A percentile compares a stretch with the other conserved stretches of the same genome.
phyloP scores from a whole-genome alignment of 2,329 filamentous ascomycete genomes.

The Talaromyces sp. region DNA sequence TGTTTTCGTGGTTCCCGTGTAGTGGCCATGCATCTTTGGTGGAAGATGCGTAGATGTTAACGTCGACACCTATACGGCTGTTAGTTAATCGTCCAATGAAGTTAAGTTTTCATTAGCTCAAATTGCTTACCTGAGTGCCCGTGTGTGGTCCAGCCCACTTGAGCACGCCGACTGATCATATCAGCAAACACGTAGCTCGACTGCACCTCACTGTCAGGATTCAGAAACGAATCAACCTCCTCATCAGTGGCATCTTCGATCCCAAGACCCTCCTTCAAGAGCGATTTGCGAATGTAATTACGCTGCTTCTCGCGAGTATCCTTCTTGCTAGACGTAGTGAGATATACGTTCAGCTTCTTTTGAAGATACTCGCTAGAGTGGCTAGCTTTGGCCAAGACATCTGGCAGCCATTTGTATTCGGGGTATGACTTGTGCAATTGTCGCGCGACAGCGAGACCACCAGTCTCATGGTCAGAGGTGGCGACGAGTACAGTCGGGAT shows the following conservation, averaged over 20 bases:
- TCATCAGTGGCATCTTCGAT: slow-evolving; percentile 67
- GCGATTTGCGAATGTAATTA: slow-evolving; percentile 63
- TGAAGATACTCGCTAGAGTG: slow-evolving; percentile 69
- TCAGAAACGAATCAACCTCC: slow-evolving; percentile 66
- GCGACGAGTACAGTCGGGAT: slow-evolving; percentile 74
- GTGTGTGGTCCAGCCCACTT: slow-evolving; percentile 91
- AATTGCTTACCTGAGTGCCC: slow-evolving; percentile 64
- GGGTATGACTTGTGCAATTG: slow-evolving; percentile 64
- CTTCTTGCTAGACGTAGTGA: slow-evolving; percentile 42
- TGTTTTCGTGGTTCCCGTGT: slow-evolving; percentile 90
- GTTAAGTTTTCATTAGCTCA: background rate
- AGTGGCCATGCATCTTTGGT: slow-evolving; percentile 60
- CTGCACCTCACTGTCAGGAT: slow-evolving; percentile 53
- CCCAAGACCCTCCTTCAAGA: slow-evolving; percentile 70
- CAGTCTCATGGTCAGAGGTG: slow-evolving; percentile 95
- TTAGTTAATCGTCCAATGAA: slow-evolving; percentile 13
- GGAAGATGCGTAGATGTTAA: slow-evolving; percentile 90
- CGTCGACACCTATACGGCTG: slow-evolving; percentile 67
- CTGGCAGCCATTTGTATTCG: slow-evolving; percentile 75
- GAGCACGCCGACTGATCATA: slow-evolving; percentile 82
- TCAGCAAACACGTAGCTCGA: slow-evolving; percentile 66
- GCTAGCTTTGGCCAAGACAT: slow-evolving; percentile 74
- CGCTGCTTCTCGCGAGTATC: slow-evolving; percentile 47
- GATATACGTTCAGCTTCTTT: slow-evolving; percentile 58
- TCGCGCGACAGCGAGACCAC: slow-evolving; percentile 76